phyloP scores from a whole-genome alignment of 345 rosid genomes.

The Citrus maxima region DNA sequence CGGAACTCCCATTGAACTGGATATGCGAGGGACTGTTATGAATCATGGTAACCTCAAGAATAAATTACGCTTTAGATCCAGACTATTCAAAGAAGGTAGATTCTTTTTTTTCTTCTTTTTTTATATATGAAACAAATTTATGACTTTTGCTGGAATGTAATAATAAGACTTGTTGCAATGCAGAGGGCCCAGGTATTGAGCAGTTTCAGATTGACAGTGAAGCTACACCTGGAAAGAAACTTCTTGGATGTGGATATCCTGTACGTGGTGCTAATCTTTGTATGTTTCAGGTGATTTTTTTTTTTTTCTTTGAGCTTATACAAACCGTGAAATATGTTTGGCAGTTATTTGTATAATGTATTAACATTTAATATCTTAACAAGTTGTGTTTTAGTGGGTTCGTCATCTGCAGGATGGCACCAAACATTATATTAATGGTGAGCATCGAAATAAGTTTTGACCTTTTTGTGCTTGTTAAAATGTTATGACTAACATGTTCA shows the following conservation, averaged over 20 bases:
- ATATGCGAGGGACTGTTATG: neutral
- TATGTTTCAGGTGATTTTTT: constrained; percentile 74
- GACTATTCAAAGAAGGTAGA: constrained; percentile 29
- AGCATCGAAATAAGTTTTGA: constrained; percentile 16
- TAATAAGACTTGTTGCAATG: too few species aligned
- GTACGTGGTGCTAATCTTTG: constrained; percentile 85
- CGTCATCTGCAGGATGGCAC: constrained; percentile 94
- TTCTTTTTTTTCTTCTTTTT: constrained; percentile 4
- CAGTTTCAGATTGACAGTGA: constrained; percentile 85
- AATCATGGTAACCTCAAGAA: neutral
- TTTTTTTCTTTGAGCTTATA: neutral
- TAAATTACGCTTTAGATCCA: neutral
- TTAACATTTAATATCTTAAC: neutral
- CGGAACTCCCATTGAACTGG: neutral
- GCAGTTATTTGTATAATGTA: neutral
- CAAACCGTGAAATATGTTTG: neutral
- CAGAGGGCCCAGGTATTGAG: constrained; percentile 86
- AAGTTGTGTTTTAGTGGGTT: constrained; percentile 42
- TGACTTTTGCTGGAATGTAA: neutral
- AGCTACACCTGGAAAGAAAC: constrained; percentile 80
- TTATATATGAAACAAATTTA: neutral
- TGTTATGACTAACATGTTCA: neutral
- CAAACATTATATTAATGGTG: constrained; percentile 84
- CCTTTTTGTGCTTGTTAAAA: neutral
- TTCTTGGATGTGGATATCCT: constrained; percentile 89